phyloP scores from a whole-genome alignment of 495 filamentous ascomycete species.

The Letharia columbiana region DNA sequence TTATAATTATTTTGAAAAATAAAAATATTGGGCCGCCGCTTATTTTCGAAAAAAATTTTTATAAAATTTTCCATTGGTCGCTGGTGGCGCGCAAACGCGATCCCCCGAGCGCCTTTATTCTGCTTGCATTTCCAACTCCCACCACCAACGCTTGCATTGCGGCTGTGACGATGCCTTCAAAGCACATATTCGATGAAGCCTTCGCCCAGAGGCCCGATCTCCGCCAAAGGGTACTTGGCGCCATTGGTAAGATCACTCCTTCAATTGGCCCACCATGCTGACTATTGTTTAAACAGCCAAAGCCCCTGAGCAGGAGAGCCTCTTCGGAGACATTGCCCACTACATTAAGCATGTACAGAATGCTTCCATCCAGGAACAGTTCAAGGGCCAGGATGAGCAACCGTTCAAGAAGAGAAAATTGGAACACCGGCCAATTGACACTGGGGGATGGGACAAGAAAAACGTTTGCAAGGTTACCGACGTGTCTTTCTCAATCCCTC shows the following conservation, averaged over 20 bases:
- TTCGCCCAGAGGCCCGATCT: conserved; percentile 17
- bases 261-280: conserved; percentile 9
- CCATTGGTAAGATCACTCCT: conserved; percentile 8
- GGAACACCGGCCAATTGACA: conserved; percentile 39
- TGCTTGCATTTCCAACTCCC: background rate
- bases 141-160: background rate
- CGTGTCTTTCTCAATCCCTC: conserved; percentile 68
- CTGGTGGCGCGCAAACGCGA: conserved; percentile 15
- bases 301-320: conserved; percentile 11
- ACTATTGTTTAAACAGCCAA: conserved; percentile 9
- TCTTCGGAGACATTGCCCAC: conserved; percentile 44
- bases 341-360: conserved; percentile 37
- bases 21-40: too few relatives aligned
- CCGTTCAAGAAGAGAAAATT: conserved; percentile 49
- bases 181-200: conserved; percentile 6
- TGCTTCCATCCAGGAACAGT: conserved; percentile 21
- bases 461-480: conserved; percentile 53
- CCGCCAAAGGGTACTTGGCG: conserved; percentile 6
- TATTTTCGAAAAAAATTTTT: too few relatives aligned
- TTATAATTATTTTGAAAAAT: too few relatives aligned
- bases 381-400: conserved; percentile 28
- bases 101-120: background rate
- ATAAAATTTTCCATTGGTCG: conserved; percentile 7
- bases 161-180: background rate
- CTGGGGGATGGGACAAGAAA: conserved; percentile 33